These are phyloP conservation scores for Scheffersomyces coipomensis DNA, from an alignment of 805 yeast genomes.

Conservation along the genomic window DNA sequence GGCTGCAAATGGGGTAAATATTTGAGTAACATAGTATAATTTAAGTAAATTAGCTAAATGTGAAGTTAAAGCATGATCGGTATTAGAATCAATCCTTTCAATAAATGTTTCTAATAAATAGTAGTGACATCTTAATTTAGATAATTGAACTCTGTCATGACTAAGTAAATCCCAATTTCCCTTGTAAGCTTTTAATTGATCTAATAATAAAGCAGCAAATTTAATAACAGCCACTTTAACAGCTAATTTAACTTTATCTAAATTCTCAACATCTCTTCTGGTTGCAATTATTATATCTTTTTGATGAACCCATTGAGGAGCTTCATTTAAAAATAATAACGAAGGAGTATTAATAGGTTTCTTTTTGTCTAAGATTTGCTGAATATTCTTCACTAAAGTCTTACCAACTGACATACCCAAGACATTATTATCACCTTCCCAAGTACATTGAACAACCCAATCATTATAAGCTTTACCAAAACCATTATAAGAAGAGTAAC, in stretches of 20 bases:
- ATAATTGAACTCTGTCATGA: slow-evolving; percentile 35
- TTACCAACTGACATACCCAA: slow-evolving; percentile 83
- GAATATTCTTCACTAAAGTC: slow-evolving; percentile 57
- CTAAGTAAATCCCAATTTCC: slow-evolving; percentile 22
- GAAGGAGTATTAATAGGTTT: slow-evolving; percentile 15
- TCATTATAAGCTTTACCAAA: slow-evolving; percentile 86
- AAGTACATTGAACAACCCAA: slow-evolving; percentile 97
- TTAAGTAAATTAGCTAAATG: slow-evolving; percentile 30
- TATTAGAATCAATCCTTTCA: slow-evolving; percentile 17
- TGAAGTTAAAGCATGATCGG: slow-evolving; percentile 22
- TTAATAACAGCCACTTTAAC: slow-evolving; percentile 18
- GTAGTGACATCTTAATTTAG: slow-evolving; percentile 44
- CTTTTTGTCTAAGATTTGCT: slow-evolving; percentile 36
- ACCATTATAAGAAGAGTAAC: slow-evolving; percentile 89
- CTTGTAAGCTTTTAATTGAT: neutral
- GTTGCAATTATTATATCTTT: neutral
- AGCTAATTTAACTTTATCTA: slow-evolving; percentile 28
- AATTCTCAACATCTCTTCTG: slow-evolving; percentile 26
- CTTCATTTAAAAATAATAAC: neutral
- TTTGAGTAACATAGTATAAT: slow-evolving; percentile 30
- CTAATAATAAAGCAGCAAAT: neutral
- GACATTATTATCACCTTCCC: slow-evolving; percentile 97
- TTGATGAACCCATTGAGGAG: neutral
- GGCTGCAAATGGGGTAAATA: slow-evolving; percentile 33
- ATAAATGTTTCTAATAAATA: slow-evolving; percentile 34